Evolutionary conservation across 2,329 filamentous ascomycete species (phyloP), one percentile per base, ranked within the genome.

Genomic region (Colletotrichum noveboracense): DNA sequence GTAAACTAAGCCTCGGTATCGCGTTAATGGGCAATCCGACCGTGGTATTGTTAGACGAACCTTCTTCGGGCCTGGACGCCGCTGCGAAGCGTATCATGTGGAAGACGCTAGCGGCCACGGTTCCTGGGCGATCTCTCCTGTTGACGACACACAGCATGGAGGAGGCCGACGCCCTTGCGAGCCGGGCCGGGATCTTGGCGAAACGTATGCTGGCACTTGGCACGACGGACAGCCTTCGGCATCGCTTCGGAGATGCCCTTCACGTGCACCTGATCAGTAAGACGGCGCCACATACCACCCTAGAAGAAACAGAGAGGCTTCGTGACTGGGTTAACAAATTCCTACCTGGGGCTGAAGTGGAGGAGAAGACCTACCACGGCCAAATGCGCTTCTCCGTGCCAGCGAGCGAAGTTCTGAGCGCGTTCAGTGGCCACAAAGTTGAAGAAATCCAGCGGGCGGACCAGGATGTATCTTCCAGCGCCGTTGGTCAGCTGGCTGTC

Each of bases 111-210:
- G 91, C 91, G 5, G 90, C 92, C 2, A 93, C 96, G 5, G 93
- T 94, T 0, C 90, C 92, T 0, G 95, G 95, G 0, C 91, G 96
- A n/a, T 94, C 93, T 0, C 91, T 98, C 18, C 88, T 98, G 3
- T 89, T 98, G 21, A 98, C 96, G 0, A 98, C 96, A 0, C 96
- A 98, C 83, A 95, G 92, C 65, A 98, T 98, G 96, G 96, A 98
- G 83, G 96, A 98, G 85, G 96, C 96, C 1, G 95, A 98, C 80
- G 96, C 96, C 1, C 88, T 98, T 4, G 96, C 96, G 0, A 92
- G 92, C 34, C 90, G 95, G 2, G 95, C 94, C 0, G 96, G 95
- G 14, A 98, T 98, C 78, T 92, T 98, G 85, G 95, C 96, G 10
- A 91, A 91, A 79, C 90, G 93, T 36, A 97, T 98, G 95, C 88